phyloP scores from a whole-genome alignment of 208 protist species.

The Trypanosoma mega region DNA sequence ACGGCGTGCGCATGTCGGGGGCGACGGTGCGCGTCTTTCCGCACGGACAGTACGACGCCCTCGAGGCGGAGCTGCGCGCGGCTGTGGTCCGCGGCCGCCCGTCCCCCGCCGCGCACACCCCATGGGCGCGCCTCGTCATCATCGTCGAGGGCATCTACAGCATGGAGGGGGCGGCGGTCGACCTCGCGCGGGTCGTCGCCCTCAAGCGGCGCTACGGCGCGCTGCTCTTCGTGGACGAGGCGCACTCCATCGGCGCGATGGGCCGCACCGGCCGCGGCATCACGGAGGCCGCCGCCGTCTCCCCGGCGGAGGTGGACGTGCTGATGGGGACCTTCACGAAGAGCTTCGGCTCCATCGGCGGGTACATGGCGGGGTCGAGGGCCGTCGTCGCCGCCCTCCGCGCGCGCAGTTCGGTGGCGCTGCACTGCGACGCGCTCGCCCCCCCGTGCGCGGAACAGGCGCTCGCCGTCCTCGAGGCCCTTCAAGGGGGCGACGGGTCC shows the following conservation, averaged over 20 bases:
- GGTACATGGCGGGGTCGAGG: slow-evolving; percentile 94
- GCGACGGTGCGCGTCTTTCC: slow-evolving; percentile 92
- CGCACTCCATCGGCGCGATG: slow-evolving; percentile 98
- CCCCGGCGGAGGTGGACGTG: slow-evolving; percentile 91
- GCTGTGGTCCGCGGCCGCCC: slow-evolving; percentile 90
- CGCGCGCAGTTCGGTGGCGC: slow-evolving; percentile 55
- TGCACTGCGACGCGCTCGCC: slow-evolving; percentile 83
- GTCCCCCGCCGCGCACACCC: slow-evolving; percentile 68
- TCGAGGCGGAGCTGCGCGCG: slow-evolving; percentile 91
- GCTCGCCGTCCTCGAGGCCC: slow-evolving; percentile 81
- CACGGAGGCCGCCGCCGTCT: slow-evolving; percentile 89
- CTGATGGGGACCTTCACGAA: slow-evolving; percentile 98
- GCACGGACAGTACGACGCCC: slow-evolving; percentile 93
- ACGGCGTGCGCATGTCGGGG: slow-evolving; percentile 90
- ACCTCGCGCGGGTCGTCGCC: slow-evolving; percentile 93
- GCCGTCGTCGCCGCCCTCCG: slow-evolving; percentile 74
- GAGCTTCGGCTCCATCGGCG: slow-evolving; percentile 95
- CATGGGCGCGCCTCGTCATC: slow-evolving; percentile 90
- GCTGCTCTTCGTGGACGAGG: slow-evolving; percentile 97
- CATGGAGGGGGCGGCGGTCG: slow-evolving; percentile 98
- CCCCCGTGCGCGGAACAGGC: slow-evolving; percentile 90
- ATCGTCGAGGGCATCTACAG: slow-evolving; percentile 98
- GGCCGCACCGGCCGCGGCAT: slow-evolving; percentile 93
- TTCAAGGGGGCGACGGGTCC: slow-evolving; percentile 91
- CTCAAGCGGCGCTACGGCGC: slow-evolving; percentile 96